Conservation (phyloP, 306 rosid genomes). For the Gillenia trifoliata region DNA sequence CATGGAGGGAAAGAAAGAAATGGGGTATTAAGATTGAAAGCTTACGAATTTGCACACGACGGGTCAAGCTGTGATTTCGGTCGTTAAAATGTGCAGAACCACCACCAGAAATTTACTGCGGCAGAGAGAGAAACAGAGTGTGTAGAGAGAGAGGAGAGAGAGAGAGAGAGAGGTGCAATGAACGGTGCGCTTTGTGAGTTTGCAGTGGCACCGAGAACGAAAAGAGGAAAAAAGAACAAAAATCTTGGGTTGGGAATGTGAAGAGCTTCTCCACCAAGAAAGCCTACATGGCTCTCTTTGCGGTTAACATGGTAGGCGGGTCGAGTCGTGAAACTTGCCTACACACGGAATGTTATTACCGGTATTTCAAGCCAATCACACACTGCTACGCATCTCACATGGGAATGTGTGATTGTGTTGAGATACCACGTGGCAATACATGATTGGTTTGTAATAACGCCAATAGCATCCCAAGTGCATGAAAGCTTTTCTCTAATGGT, state of each 20-base stretch:
- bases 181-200: constrained; percentile 13
- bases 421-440: rapidly evolving
- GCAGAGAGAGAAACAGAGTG: not conserved
- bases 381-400: too few relatives aligned
- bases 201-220: not conserved
- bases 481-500: not conserved
- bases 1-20: constrained; percentile 13
- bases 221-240: not conserved
- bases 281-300: constrained; percentile 11
- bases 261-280: constrained; percentile 14
- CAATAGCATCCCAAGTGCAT: too few relatives aligned
- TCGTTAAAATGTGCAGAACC: constrained; percentile 35
- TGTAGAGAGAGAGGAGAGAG: not conserved
- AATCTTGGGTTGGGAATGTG: not conserved
- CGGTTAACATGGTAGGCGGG: not conserved
- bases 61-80: constrained; percentile 72
- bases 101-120: constrained; percentile 19
- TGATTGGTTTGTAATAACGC: too few relatives aligned
- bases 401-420: not conserved
- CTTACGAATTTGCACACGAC: constrained; percentile 33
- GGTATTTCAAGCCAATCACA: not conserved
- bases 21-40: constrained; percentile 14
- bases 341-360: too few relatives aligned
- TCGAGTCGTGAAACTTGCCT: not conserved
- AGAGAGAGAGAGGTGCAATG: constrained; percentile 4